phyloP scores from a whole-genome alignment of 225 moss, liverwort and hornwort species.

The Anthoceros angustus region DNA sequence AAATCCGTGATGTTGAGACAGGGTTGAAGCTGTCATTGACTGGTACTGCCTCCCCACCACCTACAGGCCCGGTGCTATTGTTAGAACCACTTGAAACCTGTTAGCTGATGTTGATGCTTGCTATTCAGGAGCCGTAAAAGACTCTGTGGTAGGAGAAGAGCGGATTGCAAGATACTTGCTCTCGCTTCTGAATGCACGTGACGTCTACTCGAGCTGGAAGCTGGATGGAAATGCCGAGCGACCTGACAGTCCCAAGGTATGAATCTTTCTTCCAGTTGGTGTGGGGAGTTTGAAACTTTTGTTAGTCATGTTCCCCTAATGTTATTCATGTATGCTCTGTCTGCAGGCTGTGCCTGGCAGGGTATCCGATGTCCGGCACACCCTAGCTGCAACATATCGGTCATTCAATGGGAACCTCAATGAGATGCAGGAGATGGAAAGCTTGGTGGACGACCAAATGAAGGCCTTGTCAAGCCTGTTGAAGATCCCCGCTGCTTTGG shows the following conservation, averaged over 20 bases:
- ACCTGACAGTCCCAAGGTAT: background rate
- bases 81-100: background rate
- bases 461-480: slow-evolving; percentile 47
- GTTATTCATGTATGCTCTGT: slow-evolving; percentile 17
- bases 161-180: slow-evolving; percentile 76
- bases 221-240: slow-evolving; percentile 45
- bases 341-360: slow-evolving; percentile 26
- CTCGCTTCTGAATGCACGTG: slow-evolving; percentile 64
- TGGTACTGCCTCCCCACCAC: slow-evolving; percentile 22
- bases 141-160: slow-evolving; percentile 91
- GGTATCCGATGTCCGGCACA: slow-evolving; percentile 38
- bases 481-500: slow-evolving; percentile 66
- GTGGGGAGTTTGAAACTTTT: background rate
- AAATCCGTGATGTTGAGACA: slow-evolving; percentile 66
- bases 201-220: slow-evolving; percentile 65
- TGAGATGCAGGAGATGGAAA: slow-evolving; percentile 62
- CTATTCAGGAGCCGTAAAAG: slow-evolving; percentile 80
- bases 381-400: slow-evolving; percentile 47
- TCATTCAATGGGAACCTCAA: slow-evolving; percentile 72
- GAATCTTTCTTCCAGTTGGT: background rate
- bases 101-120: background rate
- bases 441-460: slow-evolving; percentile 78
- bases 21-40: slow-evolving; percentile 83
- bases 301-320: background rate
- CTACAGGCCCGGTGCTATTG: background rate